Evolutionary conservation across 192 early-diverging fungal species (phyloP).

Genomic region (Mortierella claussenii): DNA sequence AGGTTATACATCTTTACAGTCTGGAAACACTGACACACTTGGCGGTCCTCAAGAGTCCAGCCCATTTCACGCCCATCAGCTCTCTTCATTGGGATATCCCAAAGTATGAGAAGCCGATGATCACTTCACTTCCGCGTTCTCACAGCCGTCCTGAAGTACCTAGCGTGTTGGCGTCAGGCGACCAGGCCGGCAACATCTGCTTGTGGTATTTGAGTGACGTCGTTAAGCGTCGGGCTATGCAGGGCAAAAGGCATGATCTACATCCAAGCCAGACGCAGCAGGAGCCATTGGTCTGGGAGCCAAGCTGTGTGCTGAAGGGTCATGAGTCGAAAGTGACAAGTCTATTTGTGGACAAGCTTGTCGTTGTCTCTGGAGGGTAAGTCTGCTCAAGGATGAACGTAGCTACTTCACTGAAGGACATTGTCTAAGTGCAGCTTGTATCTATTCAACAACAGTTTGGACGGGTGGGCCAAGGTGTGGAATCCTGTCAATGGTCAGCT

Average conservation of each 20-base stretch:
- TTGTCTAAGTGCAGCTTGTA: too few species aligned
- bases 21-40: constrained; percentile 26
- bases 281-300: constrained; percentile 3
- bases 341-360: constrained; percentile 35
- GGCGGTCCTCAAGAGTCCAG: constrained; percentile 38
- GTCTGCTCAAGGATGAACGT: too few species aligned
- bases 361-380: constrained; percentile 49
- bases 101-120: constrained; percentile 44
- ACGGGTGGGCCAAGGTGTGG: constrained; percentile 67
- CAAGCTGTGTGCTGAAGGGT: constrained; percentile 26
- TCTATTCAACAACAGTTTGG: constrained; percentile 55
- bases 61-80: constrained; percentile 34
- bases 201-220: constrained; percentile 63
- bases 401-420: too few species aligned
- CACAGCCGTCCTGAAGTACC: constrained; percentile 28
- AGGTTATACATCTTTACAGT: constrained; percentile 36
- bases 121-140: constrained; percentile 6
- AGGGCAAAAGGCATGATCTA: neutral
- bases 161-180: constrained; percentile 61
- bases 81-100: constrained; percentile 41
- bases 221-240: constrained; percentile 11
- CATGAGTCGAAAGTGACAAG: constrained; percentile 31
- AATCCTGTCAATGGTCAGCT: constrained; percentile 62
- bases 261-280: constrained; percentile 16
- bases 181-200: constrained; percentile 60